Evolutionary conservation across 805 yeast genomes (phyloP), one percentile per base, ranked within the genome.

Genomic region (Candida broadrunensis): DNA sequence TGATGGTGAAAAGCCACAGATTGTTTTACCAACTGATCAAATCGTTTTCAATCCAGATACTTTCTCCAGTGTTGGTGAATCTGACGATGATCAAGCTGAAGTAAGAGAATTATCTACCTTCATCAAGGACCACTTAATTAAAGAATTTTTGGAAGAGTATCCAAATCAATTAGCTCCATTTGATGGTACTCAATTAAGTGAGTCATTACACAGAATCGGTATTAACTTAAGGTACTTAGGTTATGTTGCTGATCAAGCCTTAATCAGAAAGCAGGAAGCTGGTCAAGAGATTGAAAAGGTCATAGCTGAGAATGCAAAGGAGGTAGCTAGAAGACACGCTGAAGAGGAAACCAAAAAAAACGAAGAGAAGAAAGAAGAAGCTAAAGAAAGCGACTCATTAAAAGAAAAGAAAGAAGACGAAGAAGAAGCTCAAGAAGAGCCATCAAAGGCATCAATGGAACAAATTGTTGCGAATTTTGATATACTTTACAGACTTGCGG

Each of bases 211-310:
- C 62, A 77, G 77, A 47, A 70, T 72, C 41, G 99, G 99, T 72
- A 81, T 91, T 60, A 90, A 88, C 61, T 58, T 90, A 64, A 84
- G 98, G 68, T 91, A 91, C 57, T 72, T 91, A 54, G 97, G 97
- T 44, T 61, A 55, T 14, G 56, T 87, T 48, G 81, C 81, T 17
- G 54, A 58, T 25, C 54, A 60, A 38, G 58, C 63, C 39, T 20
- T 50, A n/a, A 38, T 25, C 4, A 58, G 49, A 40, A 58, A 49
- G 25, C 43, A 51, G 11, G 40, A 50, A 24, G 50, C 52, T 9
- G 19, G 45, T 21, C 48, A 48, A 34, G 50, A 51, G 29, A 39
- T 42, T 13, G 49, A 49, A 16, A 51, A 55, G 32, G 41, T 55
- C 35, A 48, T 59, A 37, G 51, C 52, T 24, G 46, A 33, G 1